Percentiles rank a stretch among this genome's conserved stretches.
These are phyloP conservation scores for Leersia perrieri DNA, from an alignment of 176 grass and related monocot species.

Conservation along the genomic window DNA sequence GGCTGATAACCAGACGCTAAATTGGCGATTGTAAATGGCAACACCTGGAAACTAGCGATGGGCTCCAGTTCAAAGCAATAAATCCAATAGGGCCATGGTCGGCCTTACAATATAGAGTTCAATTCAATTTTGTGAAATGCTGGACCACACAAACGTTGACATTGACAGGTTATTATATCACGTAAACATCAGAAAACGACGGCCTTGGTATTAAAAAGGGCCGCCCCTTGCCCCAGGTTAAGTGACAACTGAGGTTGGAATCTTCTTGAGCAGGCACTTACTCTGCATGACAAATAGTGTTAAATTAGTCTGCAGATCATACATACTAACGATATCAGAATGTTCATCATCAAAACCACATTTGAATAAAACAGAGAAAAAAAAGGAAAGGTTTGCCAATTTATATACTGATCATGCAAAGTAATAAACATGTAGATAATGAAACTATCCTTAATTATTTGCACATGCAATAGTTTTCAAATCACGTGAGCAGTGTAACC, in stretches of 20 bases:
- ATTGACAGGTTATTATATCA: conserved; percentile 1
- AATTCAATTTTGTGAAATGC: background rate
- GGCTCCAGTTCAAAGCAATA: background rate
- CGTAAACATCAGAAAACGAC: conserved; percentile 9
- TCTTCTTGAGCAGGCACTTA: background rate
- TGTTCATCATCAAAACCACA: background rate
- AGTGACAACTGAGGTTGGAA: conserved; percentile 12
- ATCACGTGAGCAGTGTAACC: background rate
- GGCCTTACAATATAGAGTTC: conserved; percentile 22
- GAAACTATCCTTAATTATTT: background rate
- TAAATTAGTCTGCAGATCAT: background rate
- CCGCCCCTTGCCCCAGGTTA: conserved; percentile 47
- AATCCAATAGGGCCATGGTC: conserved; percentile 17
- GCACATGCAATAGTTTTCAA: background rate
- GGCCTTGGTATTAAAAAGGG: background rate
- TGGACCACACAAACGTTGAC: background rate
- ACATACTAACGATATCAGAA: background rate
- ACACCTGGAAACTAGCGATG: conserved; percentile 8
- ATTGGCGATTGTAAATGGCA: conserved; percentile 1
- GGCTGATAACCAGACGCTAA: background rate
- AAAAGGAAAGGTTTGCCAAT: background rate
- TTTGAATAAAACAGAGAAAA: background rate
- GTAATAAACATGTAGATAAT: background rate
- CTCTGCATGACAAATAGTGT: background rate
- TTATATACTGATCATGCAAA: background rate